Percentiles rank a stretch among this genome's conserved stretches.
Conservation (phyloP, 176 grass and related monocot species). For the Tuctoria greenei region DNA sequence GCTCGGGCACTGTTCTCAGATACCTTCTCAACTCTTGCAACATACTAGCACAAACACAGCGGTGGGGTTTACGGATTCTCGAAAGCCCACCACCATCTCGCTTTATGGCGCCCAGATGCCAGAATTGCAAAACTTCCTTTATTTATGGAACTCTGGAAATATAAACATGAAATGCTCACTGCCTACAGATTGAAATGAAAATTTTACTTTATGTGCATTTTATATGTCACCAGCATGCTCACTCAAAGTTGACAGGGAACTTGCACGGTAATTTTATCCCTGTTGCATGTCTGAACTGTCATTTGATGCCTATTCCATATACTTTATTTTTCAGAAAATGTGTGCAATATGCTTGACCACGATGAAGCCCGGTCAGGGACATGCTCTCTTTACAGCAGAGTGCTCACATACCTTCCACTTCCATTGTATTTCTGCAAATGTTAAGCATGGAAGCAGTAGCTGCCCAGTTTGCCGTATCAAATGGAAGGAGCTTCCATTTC, state of each 20-base stretch:
- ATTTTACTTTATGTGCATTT: background rate
- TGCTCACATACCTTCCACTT: conserved; percentile 87
- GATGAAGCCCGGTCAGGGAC: conserved; percentile 81
- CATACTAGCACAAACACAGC: background rate
- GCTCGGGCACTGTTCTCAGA: conserved; percentile 42
- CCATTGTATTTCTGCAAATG: conserved; percentile 84
- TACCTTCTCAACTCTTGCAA: conserved; percentile 19
- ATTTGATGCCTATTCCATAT: conserved; percentile 5
- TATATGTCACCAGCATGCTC: background rate
- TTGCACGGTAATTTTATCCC: background rate
- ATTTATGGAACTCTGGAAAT: too few relatives aligned
- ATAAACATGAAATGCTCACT: background rate
- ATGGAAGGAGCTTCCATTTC: conserved; percentile 85
- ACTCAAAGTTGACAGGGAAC: background rate
- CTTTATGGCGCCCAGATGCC: conserved; percentile 12
- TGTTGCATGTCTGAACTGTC: conserved; percentile 1
- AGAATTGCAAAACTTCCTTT: conserved; percentile 26
- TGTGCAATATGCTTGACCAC: conserved; percentile 80
- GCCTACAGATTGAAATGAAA: background rate
- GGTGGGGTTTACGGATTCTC: conserved; percentile 3
- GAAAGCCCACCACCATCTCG: conserved; percentile 27
- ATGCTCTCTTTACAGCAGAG: conserved; percentile 87
- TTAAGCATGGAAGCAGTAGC: conserved; percentile 72
- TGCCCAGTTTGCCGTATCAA: conserved; percentile 69
- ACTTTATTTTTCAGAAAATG: conserved; percentile 57